Conservation (phyloP, 352 stramenopile genomes). For the Peronospora farinosa region DNA sequence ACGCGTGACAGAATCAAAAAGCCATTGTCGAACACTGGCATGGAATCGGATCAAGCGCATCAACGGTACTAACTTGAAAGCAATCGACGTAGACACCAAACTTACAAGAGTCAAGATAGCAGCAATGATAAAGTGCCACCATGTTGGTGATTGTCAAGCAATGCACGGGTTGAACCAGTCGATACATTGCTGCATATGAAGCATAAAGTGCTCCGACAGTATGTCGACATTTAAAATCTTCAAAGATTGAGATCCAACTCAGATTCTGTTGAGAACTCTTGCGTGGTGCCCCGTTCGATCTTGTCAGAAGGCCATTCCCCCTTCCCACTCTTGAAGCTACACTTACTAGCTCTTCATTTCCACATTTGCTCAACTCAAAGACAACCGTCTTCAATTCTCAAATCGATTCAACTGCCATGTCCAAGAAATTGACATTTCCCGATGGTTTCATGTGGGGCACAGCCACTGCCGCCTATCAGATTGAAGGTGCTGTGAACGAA, state of each 20-base stretch:
- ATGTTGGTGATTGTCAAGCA: no score
- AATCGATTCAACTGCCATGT: conserved; percentile 7
- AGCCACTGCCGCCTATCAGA: conserved; percentile 89
- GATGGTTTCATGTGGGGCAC: conserved; percentile 80
- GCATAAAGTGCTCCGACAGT: no score
- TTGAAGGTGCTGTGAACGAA: conserved; percentile 85
- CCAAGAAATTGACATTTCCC: conserved; percentile 39
- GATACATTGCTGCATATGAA: no score
- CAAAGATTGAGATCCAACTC: background rate
- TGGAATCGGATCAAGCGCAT: background rate
- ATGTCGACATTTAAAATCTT: no score
- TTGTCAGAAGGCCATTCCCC: no score
- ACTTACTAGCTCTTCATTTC: conserved; percentile 9
- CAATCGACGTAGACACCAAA: no score
- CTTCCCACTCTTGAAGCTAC: no score
- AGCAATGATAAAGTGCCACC: no score
- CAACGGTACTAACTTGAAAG: no score
- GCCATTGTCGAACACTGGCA: conserved; percentile 5
- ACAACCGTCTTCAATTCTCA: conserved; percentile 1
- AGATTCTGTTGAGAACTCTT: conserved; percentile 2
- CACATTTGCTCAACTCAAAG: conserved; percentile 10
- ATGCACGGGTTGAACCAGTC: no score
- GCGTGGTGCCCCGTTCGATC: no score
- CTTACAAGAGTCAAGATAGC: no score
- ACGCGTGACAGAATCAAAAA: conserved; percentile 25